phyloP scores from a whole-genome alignment of 192 early-diverging fungal species.

The Endogone sp. region DNA sequence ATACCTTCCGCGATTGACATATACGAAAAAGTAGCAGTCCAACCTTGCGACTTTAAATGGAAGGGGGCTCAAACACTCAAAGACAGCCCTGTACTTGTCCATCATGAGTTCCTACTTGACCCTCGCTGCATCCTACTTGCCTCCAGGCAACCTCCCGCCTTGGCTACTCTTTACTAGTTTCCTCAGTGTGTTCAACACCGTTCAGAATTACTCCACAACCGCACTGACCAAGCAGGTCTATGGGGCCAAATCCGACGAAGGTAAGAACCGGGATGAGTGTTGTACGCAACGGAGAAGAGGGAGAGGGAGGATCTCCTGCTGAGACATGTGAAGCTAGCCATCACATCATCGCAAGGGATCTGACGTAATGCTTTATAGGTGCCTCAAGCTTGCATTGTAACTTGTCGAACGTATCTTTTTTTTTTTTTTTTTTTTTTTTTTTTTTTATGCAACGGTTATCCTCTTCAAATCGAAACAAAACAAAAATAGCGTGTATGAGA shows the following conservation, averaged over 20 bases:
- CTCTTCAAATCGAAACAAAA: slow-evolving; percentile 4
- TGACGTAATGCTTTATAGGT: background rate
- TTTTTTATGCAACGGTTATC: slow-evolving; percentile 35
- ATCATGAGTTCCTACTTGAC: no score
- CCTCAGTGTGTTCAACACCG: slow-evolving; percentile 77
- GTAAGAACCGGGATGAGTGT: slow-evolving; percentile 20
- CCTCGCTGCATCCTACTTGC: slow-evolving; percentile 29
- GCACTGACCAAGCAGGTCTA: slow-evolving; percentile 78
- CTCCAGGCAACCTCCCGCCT: slow-evolving; percentile 58
- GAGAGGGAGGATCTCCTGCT: no score
- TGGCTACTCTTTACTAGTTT: slow-evolving; percentile 73
- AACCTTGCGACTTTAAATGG: no score
- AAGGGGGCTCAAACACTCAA: no score
- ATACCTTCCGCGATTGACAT: no score
- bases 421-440: slow-evolving; percentile 3
- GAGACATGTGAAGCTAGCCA: slow-evolving; percentile 12
- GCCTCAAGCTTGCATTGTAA: no score
- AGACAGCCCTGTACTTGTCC: no score
- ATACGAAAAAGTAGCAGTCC: no score
- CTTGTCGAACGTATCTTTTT: slow-evolving; percentile 6
- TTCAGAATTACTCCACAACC: slow-evolving; percentile 79
- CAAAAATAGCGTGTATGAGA: slow-evolving; percentile 43
- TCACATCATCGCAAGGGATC: no score
- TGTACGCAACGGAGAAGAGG: no score
- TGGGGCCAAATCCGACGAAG: slow-evolving; percentile 54